Evolutionary conservation across 495 filamentous ascomycete genomes (phyloP), one percentile per base, ranked within the genome.

Genomic region (Lophiostoma macrostomum): DNA sequence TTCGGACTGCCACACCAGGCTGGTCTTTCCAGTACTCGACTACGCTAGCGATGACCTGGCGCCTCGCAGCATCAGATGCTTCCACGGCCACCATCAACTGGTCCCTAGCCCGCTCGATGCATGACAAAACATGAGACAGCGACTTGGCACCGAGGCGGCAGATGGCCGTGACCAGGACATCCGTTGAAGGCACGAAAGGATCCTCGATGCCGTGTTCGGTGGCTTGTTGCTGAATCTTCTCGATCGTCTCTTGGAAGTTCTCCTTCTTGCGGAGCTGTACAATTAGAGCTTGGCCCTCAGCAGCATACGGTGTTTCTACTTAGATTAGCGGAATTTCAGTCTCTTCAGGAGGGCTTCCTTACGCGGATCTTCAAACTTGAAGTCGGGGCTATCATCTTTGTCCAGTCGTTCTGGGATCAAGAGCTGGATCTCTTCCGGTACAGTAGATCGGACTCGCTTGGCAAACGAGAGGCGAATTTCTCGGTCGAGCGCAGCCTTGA

Each of bases 381-480:
- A 97, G 40, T 90, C 83, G 12, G 93, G 93, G 2, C 81, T 86
- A 56, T 40, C 47, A 20, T 99, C 94, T 59, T 93, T 87, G 69
- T 96, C 94, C 68, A 95, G 94, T 55, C 82, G 85, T 53, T 86
- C 81, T 0, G 85, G 76, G 57, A 99, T 95, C 44, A 97, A 74
- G 4, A 74, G 72, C 61, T 90, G 83, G 60, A 94, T 95, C 8
- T 85, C 84, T 39, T 88, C 83, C 6, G 90, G 93, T 16, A 99
- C 76, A 30, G 93, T 97, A 36, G 88, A 88, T 70, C 91, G 89
- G 67, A 99, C 95, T 24, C 93, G 87, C 64, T 93, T 90, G 0
- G 94, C 90, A 69, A 99, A 99, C 64, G 88, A 95, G 28, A 97
- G 77, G 16, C 94, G 84, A 50, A 97, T 96, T 69, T 99, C 93